Percentiles rank a stretch among this genome's conserved stretches.
These are phyloP conservation scores for Paecilomyces variotii DNA, from an alignment of 2,329 filamentous ascomycete species.

Conservation along the genomic window DNA sequence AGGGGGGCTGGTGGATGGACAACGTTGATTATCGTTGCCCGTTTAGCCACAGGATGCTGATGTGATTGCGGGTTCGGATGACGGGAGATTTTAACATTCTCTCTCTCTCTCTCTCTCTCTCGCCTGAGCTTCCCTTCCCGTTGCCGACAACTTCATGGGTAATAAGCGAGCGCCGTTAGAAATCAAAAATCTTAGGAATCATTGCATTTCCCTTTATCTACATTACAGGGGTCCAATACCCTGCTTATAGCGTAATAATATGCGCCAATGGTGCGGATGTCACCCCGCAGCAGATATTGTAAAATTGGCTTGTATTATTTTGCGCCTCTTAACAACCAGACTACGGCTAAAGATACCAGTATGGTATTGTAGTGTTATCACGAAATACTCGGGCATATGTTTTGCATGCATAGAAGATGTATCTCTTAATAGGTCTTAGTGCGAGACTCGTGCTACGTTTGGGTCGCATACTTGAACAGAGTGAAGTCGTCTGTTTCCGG, in stretches of 20 bases:
- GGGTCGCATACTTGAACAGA: neutral
- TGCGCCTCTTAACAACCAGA: neutral
- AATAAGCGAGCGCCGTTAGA: neutral
- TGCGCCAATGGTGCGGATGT: neutral
- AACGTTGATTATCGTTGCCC: neutral
- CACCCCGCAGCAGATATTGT: neutral
- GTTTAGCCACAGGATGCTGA: neutral
- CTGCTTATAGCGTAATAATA: neutral
- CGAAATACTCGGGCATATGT: neutral
- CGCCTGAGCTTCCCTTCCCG: neutral
- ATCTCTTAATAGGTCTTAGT: neutral
- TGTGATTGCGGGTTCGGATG: neutral
- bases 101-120: neutral
- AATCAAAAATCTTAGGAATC: neutral
- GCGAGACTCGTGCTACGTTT: neutral
- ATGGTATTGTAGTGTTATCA: neutral
- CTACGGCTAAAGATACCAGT: neutral
- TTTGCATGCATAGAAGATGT: neutral
- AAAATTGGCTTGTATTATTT: neutral
- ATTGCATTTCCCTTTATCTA: neutral
- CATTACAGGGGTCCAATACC: neutral
- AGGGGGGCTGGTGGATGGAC: neutral
- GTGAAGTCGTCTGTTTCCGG: neutral
- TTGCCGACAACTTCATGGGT: neutral
- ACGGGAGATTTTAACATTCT: neutral